These are phyloP conservation scores for Ophiostoma triangulosporum DNA, from an alignment of 2,329 filamentous ascomycete species.

Conservation along the genomic window DNA sequence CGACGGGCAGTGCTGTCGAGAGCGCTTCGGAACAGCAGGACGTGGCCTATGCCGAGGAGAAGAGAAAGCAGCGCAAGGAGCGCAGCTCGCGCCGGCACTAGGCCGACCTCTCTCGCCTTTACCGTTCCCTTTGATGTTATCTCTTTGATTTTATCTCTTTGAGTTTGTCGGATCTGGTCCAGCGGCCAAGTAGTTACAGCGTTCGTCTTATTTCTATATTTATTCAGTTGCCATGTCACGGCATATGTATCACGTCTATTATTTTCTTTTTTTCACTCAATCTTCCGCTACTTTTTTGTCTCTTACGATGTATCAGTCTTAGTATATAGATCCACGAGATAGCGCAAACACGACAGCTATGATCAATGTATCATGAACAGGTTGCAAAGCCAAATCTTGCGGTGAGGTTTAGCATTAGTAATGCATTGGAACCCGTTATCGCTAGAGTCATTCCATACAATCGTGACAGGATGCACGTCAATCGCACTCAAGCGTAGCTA, in stretches of 20 bases:
- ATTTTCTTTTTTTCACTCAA: background rate
- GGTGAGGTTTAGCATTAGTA: no score
- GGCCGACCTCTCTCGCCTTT: background rate
- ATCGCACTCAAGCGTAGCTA: no score
- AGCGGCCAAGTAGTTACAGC: background rate
- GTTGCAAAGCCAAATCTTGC: no score
- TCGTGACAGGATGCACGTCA: no score
- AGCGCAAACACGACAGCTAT: no score
- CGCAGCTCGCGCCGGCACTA: constrained; percentile 11
- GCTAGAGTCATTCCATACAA: no score
- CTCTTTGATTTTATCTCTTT: background rate
- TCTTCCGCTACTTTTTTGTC: background rate
- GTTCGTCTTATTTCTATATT: background rate
- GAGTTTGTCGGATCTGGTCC: no score
- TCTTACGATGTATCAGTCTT: background rate
- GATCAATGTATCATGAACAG: no score
- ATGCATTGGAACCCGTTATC: no score
- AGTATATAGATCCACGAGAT: no score
- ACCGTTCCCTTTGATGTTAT: background rate
- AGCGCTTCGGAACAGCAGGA: constrained; percentile 20
- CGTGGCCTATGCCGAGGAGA: constrained; percentile 28
- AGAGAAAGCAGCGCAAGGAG: constrained; percentile 26
- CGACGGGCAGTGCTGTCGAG: constrained; percentile 18
- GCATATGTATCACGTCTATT: background rate
- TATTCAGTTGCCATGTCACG: background rate